A percentile compares a stretch with the other conserved stretches of the same genome.
Conservation (phyloP, 176 grass and related monocot genomes). For the Pharus latifolius region DNA sequence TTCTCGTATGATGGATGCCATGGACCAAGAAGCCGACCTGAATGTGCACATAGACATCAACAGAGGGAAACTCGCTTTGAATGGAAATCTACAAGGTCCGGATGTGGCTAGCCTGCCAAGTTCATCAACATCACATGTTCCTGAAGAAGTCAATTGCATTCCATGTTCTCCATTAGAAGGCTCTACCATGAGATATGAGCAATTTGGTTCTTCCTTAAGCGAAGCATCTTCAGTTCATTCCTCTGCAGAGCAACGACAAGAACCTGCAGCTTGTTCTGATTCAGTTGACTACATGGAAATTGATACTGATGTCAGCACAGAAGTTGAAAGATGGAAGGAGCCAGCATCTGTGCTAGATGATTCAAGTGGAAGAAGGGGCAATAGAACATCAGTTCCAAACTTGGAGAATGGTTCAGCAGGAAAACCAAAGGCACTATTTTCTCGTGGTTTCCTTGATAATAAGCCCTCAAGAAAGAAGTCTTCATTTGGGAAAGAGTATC, state of each 20-base stretch:
- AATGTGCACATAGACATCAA: slow-evolving; percentile 2
- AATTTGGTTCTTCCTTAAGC: not conserved
- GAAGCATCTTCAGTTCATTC: slow-evolving; percentile 29
- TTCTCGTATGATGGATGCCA: slow-evolving; percentile 4
- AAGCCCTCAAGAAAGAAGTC: slow-evolving; percentile 38
- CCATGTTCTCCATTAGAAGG: slow-evolving; percentile 9
- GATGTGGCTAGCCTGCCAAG: not conserved
- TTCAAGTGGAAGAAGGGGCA: slow-evolving; percentile 9
- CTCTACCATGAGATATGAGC: slow-evolving; percentile 5
- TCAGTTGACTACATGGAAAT: slow-evolving; percentile 40
- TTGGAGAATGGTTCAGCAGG: slow-evolving; percentile 20
- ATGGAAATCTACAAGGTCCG: not conserved
- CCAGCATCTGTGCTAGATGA: not conserved
- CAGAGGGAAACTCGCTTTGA: not conserved
- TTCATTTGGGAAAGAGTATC: slow-evolving; percentile 16
- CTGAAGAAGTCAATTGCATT: slow-evolving; percentile 23
- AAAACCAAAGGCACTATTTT: slow-evolving; percentile 42
- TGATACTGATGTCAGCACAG: slow-evolving; percentile 15
- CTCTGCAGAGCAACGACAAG: slow-evolving; percentile 15
- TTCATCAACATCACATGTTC: slow-evolving; percentile 15
- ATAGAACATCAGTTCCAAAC: not conserved
- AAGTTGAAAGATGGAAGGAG: slow-evolving; percentile 14
- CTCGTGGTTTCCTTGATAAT: slow-evolving; percentile 62
- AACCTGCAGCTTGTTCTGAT: slow-evolving; percentile 17
- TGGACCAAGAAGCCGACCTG: slow-evolving; percentile 11